These are phyloP conservation scores for Rhodotorula sphaerocarpa DNA, from an alignment of 768 basidiomycete species.

Conservation along the genomic window DNA sequence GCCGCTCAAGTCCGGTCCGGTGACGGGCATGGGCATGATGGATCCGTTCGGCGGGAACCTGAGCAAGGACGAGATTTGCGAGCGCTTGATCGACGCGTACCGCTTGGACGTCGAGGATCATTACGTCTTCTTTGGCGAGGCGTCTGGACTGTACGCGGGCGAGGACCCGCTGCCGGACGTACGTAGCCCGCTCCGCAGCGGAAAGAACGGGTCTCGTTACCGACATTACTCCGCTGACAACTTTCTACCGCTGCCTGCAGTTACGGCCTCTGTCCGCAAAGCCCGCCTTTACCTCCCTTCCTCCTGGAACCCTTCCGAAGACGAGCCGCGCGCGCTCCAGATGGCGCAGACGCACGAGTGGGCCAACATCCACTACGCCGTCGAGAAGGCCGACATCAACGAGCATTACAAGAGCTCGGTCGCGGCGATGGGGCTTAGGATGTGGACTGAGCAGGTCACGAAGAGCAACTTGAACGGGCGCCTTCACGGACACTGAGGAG, in stretches of 20 bases:
- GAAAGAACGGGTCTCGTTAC: too few species aligned
- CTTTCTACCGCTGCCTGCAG: neutral
- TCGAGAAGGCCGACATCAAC: conserved; percentile 20
- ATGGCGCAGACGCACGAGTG: neutral
- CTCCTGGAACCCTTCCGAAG: conserved; percentile 8
- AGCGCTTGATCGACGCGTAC: conserved; percentile 8
- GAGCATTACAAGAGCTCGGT: neutral
- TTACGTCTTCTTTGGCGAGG: neutral
- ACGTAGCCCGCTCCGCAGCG: neutral
- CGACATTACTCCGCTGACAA: neutral
- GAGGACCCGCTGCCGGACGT: conserved; percentile 20
- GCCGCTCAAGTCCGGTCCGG: neutral
- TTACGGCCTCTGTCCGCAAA: conserved; percentile 8
- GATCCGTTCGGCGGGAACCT: neutral
- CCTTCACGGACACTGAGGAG: neutral
- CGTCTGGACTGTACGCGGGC: neutral
- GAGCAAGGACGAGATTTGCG: neutral
- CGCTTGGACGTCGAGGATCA: neutral
- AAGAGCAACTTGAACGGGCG: too few species aligned
- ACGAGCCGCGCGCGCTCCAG: neutral
- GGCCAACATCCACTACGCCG: conserved; percentile 1
- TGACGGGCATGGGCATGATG: too few species aligned
- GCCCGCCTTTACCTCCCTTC: conserved; percentile 6
- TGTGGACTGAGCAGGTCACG: conserved; percentile 15
- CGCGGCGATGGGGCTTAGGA: conserved; percentile 8